phyloP scores from a whole-genome alignment of 2,329 filamentous ascomycete genomes.

The Alternaria brassicicola region DNA sequence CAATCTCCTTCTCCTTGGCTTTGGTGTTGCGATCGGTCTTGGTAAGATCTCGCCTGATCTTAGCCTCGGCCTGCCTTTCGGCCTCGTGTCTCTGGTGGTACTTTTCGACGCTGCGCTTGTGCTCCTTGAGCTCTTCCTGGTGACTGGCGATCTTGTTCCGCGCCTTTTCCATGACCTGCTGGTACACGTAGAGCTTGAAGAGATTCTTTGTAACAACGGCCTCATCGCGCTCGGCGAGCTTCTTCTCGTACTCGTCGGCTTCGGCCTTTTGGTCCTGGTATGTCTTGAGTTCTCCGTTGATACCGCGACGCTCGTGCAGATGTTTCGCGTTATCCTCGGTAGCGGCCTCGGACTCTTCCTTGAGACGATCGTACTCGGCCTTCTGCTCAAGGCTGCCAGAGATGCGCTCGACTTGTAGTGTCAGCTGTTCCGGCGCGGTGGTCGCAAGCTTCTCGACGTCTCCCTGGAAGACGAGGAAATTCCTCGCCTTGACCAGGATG shows the following conservation, averaged over 20 bases:
- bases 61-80: constrained; percentile 81
- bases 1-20: constrained; percentile 82
- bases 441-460: constrained; percentile 97
- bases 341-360: constrained; percentile 83
- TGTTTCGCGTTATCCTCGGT: constrained; percentile 88
- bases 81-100: constrained; percentile 81
- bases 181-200: constrained; percentile 97
- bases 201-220: constrained; percentile 92
- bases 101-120: constrained; percentile 83
- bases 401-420: constrained; percentile 93
- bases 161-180: constrained; percentile 90
- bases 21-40: constrained; percentile 88
- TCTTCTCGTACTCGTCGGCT: constrained; percentile 89
- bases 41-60: constrained; percentile 74
- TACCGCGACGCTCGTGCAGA: constrained; percentile 85
- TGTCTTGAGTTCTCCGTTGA: constrained; percentile 97
- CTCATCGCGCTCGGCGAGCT: constrained; percentile 86
- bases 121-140: constrained; percentile 93
- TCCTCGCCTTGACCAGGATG: constrained; percentile 96
- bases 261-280: constrained; percentile 97
- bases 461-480: constrained; percentile 97
- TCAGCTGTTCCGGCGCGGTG: constrained; percentile 92
- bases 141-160: constrained; percentile 89
- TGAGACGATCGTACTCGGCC: constrained; percentile 88
- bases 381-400: constrained; percentile 96